Evolutionary conservation across 345 rosid genomes (phyloP), one percentile per base, ranked within the genome.

Genomic region (Trapa incisa): DNA sequence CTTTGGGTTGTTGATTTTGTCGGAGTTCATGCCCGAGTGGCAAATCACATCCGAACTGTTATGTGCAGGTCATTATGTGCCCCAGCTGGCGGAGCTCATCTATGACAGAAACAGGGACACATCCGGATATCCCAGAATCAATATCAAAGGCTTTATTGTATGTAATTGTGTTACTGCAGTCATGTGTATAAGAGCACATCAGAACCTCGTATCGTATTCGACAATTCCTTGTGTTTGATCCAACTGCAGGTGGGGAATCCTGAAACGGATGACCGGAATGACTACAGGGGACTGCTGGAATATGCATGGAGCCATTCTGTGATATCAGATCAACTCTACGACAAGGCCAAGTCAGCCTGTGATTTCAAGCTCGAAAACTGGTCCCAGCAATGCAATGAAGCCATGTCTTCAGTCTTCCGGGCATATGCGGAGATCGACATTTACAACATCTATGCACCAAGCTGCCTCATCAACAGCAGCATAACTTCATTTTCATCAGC

Each of bases 221-320:
- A 22, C 29, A 10, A 41, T 41, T 41, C 43, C 43, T 41, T 8
- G 17, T 15, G 33, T 13, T n/a, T n/a, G 1, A 22, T 32, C 35
- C 42, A 10, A 16, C 29, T 17, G 42, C 38, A 86, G 91, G 86
- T 84, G 38, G 87, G 92, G 22, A 86, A 84, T 70, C 82, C 87
- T 52, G 72, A 68, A 39, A 84, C 85, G 33, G 78, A 86, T 67
- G 87, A 82, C 61, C 68, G 72, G 67, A 72, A 77, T 29, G 82
- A 80, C 63, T 45, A 68, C 67, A 75, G 60, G 69, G 92, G 87
- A 13, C 45, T 86, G 22, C 66, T 86, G 37, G 92, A 84, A 38
- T 86, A 81, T 56, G 86, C 89, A 32, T 86, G 92, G 92, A 86
- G 87, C 75, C 89, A 84, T 61, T 76, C 84, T 38, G 83, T 86